Evolutionary conservation across 768 basidiomycete species (phyloP).

Genomic region (Hydnomerulius pinastri): DNA sequence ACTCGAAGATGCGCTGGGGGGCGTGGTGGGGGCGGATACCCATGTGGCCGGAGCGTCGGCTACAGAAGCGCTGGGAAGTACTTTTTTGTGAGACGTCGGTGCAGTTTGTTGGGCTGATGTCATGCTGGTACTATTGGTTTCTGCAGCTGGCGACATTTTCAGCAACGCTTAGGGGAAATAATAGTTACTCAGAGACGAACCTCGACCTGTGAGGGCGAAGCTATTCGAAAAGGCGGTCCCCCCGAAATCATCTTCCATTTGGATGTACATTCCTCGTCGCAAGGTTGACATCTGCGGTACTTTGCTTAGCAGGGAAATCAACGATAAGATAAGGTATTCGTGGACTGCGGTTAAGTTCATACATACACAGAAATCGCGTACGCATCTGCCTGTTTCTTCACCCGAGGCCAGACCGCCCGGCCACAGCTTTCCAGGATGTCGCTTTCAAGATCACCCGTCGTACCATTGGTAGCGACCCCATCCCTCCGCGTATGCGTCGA

Average conservation of each 20-base stretch:
- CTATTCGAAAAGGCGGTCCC: slow-evolving; percentile 22
- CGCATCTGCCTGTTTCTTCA: slow-evolving; percentile 24
- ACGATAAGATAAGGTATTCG: neutral
- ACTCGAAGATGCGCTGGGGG: too few relatives aligned
- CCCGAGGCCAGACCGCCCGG: slow-evolving; percentile 25
- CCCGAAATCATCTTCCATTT: slow-evolving; percentile 31
- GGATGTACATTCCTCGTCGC: slow-evolving; percentile 11
- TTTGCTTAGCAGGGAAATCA: slow-evolving; percentile 12
- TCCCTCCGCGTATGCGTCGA: neutral
- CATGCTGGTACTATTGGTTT: too few relatives aligned
- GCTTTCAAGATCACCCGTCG: neutral
- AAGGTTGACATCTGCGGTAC: slow-evolving; percentile 18
- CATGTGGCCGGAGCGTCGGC: too few relatives aligned
- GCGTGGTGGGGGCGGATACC: too few relatives aligned
- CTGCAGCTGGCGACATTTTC: too few relatives aligned
- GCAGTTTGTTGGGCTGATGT: too few relatives aligned
- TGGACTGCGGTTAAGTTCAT: neutral
- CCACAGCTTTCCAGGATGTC: slow-evolving; percentile 16
- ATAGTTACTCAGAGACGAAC: neutral
- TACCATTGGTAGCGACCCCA: too few relatives aligned
- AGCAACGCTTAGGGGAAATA: neutral
- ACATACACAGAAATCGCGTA: slow-evolving; percentile 29
- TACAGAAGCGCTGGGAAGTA: too few relatives aligned
- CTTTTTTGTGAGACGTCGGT: too few relatives aligned
- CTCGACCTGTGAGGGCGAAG: slow-evolving; percentile 31